A percentile compares a stretch with the other conserved stretches of the same genome.
These are phyloP conservation scores for Typha latifolia DNA, from an alignment of 176 grass and related monocot species.

Conservation along the genomic window DNA sequence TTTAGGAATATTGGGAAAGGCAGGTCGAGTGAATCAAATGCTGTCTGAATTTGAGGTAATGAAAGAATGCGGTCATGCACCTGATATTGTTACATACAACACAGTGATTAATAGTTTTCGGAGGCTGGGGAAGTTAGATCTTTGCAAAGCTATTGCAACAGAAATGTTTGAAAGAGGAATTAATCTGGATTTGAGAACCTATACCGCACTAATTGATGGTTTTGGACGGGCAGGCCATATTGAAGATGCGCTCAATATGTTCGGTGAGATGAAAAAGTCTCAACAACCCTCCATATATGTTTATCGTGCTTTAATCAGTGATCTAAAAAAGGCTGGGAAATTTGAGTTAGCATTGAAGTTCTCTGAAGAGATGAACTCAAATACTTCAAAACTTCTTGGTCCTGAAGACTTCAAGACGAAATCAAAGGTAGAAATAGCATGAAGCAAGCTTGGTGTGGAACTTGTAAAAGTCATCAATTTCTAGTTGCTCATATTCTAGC, in stretches of 20 bases:
- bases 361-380: slow-evolving; percentile 53
- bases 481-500: not conserved
- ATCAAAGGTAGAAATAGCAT: slow-evolving; percentile 18
- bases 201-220: slow-evolving; percentile 60
- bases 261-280: slow-evolving; percentile 56
- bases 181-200: slow-evolving; percentile 60
- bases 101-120: slow-evolving; percentile 72
- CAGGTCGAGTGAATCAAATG: slow-evolving; percentile 57
- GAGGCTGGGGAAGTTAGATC: slow-evolving; percentile 46
- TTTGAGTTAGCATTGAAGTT: slow-evolving; percentile 55
- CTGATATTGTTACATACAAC: slow-evolving; percentile 80
- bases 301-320: slow-evolving; percentile 60
- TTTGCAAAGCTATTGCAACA: slow-evolving; percentile 46
- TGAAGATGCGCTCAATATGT: slow-evolving; percentile 44
- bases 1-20: slow-evolving; percentile 62
- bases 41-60: slow-evolving; percentile 52
- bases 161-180: slow-evolving; percentile 67
- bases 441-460: slow-evolving; percentile 15
- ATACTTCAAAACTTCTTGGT: slow-evolving; percentile 38
- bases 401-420: slow-evolving; percentile 57
- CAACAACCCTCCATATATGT: slow-evolving; percentile 64
- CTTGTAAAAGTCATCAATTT: not conserved
- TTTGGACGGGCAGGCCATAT: slow-evolving; percentile 58
- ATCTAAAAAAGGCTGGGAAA: slow-evolving; percentile 46
- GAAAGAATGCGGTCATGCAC: slow-evolving; percentile 47